phyloP scores from a whole-genome alignment of 2,329 filamentous ascomycete genomes.

The Botrytis byssoidea region DNA sequence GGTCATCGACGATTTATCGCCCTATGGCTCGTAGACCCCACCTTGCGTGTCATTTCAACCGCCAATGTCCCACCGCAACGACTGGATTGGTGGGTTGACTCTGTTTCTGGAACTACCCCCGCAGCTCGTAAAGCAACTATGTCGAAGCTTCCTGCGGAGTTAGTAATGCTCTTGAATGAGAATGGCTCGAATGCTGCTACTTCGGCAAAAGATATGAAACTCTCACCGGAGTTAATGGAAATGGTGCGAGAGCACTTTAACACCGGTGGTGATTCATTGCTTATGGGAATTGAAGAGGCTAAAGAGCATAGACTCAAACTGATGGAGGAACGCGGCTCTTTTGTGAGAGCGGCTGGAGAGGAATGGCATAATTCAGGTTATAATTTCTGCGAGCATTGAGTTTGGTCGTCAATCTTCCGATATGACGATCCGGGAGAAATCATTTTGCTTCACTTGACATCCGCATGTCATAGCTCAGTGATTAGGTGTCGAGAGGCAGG shows the following conservation, averaged over 20 bases:
- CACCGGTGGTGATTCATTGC: conserved; percentile 25
- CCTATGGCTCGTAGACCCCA: conserved; percentile 59
- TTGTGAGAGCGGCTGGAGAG: not conserved
- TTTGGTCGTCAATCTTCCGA: too few species aligned
- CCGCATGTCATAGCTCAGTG: not conserved
- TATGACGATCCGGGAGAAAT: fast-evolving
- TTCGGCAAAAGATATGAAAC: conserved; percentile 23
- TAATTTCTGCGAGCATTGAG: conserved; percentile 5
- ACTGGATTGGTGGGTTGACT: conserved; percentile 45
- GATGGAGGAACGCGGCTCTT: conserved; percentile 43
- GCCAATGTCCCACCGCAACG: conserved; percentile 53
- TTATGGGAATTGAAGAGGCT: conserved; percentile 42
- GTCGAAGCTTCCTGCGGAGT: conserved; percentile 11
- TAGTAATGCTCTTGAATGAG: conserved; percentile 19
- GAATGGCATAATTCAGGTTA: not conserved
- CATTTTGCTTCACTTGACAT: not conserved
- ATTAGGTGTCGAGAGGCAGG: too few species aligned
- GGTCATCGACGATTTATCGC: conserved; percentile 58
- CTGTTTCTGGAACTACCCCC: not conserved
- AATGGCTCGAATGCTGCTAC: not conserved
- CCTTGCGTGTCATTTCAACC: conserved; percentile 50
- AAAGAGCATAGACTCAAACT: conserved; percentile 41
- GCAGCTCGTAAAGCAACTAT: not conserved
- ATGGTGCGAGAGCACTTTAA: conserved; percentile 24
- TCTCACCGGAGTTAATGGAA: conserved; percentile 25